phyloP scores from a whole-genome alignment of 768 basidiomycete genomes.

The Russula emetica region DNA sequence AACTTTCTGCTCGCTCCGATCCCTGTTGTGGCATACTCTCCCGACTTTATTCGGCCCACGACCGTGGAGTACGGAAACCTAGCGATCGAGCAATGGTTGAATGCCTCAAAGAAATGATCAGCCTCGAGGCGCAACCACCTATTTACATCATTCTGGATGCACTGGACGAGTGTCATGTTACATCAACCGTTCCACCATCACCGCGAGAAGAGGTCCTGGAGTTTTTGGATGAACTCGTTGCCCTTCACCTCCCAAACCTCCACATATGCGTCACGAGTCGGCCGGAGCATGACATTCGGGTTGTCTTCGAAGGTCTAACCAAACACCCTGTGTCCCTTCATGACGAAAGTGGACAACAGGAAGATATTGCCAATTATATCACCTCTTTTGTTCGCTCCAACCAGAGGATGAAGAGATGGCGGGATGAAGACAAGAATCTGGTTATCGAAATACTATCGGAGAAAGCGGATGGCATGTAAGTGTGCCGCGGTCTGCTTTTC shows the following conservation, averaged over 20 bases:
- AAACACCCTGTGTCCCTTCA: neutral
- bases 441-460: neutral
- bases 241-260: neutral
- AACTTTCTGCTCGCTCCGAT: neutral
- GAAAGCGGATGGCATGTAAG: conserved; percentile 2
- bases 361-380: neutral
- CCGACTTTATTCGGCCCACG: neutral
- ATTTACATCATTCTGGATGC: neutral
- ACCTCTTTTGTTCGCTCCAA: neutral
- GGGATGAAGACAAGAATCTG: neutral
- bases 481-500: neutral
- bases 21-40: neutral
- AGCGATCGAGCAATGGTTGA: neutral
- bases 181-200: neutral
- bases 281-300: conserved; percentile 1
- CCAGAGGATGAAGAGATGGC: neutral
- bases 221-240: no score
- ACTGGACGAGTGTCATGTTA: no score
- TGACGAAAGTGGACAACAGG: neutral
- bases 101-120: neutral
- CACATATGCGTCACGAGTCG: conserved; percentile 15
- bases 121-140: neutral
- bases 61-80: neutral
- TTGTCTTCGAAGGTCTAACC: neutral
- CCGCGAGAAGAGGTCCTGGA: no score